A percentile compares a stretch with the other conserved stretches of the same genome.
These are phyloP conservation scores for Schoenoplectus tabernaemontani DNA, from an alignment of 202 grass and related monocot genomes.

Conservation along the genomic window DNA sequence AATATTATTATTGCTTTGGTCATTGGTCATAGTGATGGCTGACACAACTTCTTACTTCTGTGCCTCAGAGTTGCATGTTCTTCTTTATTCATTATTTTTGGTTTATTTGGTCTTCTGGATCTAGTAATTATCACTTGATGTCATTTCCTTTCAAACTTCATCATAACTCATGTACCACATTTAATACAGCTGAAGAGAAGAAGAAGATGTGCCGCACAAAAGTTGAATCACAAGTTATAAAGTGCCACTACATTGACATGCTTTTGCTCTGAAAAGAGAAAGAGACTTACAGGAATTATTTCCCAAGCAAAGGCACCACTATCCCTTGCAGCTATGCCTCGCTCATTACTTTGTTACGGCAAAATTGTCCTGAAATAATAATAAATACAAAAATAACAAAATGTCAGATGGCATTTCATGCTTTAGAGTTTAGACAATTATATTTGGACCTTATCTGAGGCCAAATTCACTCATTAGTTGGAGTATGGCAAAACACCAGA, in stretches of 20 bases:
- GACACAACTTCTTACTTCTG: neutral
- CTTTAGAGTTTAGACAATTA: neutral
- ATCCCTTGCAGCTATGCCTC: constrained; percentile 74
- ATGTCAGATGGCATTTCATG: neutral
- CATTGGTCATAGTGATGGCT: neutral
- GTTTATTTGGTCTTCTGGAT: neutral
- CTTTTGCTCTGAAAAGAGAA: neutral
- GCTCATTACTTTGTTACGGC: constrained; percentile 90
- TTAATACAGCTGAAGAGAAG: neutral
- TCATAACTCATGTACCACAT: neutral
- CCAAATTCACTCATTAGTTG: neutral
- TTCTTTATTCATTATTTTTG: neutral
- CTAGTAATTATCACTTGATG: neutral
- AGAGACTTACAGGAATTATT: constrained; percentile 59
- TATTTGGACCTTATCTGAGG: neutral
- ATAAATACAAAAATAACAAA: constrained; percentile 1
- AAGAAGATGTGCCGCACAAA: neutral
- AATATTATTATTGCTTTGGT: neutral
- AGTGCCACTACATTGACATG: neutral
- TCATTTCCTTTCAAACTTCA: neutral
- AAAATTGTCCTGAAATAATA: constrained; percentile 54
- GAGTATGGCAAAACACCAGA: neutral
- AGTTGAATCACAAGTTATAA: neutral
- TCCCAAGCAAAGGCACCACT: constrained; percentile 87
- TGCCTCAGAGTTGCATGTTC: neutral